Conservation (phyloP, 768 basidiomycete species). For the Kwoniella heveanensis region DNA sequence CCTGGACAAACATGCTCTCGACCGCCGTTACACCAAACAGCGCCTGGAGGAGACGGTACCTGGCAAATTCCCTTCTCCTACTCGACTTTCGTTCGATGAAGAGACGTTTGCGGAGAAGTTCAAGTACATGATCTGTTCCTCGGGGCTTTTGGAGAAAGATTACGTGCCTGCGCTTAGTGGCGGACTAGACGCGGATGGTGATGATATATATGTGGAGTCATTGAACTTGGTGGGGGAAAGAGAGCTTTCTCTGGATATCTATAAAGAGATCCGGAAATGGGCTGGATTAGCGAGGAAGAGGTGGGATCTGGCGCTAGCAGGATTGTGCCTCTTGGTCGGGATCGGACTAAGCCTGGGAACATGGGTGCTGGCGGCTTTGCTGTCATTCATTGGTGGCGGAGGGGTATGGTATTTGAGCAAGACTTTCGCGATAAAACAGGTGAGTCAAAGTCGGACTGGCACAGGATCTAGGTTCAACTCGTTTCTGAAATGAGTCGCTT, state of each 20-base stretch:
- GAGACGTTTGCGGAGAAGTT: constrained; percentile 48
- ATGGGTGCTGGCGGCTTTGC: constrained; percentile 6
- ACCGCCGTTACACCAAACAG: background rate
- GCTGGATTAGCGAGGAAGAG: constrained; percentile 11
- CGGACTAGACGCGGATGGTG: constrained; percentile 3
- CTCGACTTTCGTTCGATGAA: constrained; percentile 6
- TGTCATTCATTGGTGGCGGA: background rate
- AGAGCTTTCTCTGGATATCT: no score
- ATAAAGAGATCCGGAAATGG: background rate
- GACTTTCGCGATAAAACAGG: background rate
- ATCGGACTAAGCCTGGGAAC: constrained; percentile 18
- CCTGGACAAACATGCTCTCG: background rate
- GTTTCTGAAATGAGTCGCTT: no score
- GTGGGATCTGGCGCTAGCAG: constrained; percentile 37
- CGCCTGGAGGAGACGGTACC: background rate
- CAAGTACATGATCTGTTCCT: constrained; percentile 51
- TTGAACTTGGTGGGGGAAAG: background rate
- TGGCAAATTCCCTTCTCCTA: constrained; percentile 15
- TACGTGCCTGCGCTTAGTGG: constrained; percentile 39
- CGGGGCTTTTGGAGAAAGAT: constrained; percentile 47
- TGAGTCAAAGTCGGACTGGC: background rate
- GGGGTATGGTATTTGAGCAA: background rate
- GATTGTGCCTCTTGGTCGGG: constrained; percentile 14
- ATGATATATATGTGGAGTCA: background rate
- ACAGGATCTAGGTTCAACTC: no score